Evolutionary conservation across 78 protist genomes (phyloP).

Genomic region (Monocercomonoides exilis): DNA sequence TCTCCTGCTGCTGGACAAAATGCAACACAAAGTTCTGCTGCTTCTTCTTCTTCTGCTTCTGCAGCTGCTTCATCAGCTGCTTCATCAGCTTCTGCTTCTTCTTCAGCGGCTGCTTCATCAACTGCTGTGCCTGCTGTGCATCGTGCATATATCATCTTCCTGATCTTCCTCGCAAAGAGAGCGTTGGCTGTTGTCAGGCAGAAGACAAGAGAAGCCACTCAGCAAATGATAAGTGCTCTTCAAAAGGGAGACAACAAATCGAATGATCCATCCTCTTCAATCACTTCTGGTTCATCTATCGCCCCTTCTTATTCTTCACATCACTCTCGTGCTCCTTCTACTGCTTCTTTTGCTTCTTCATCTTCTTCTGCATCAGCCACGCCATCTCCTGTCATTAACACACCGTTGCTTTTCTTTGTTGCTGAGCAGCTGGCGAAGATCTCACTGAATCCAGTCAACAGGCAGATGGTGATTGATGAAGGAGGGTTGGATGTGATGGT

Average conservation of each 20-base stretch:
- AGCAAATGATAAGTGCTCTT: too few relatives aligned
- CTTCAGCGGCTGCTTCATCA: too few relatives aligned
- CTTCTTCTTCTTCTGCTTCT: too few relatives aligned
- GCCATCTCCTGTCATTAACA: background rate
- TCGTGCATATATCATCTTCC: background rate
- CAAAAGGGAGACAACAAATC: background rate
- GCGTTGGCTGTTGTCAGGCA: background rate
- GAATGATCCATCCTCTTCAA: background rate
- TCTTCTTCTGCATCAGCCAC: background rate
- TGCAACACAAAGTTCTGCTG: too few relatives aligned
- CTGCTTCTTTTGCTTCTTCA: background rate
- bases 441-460: background rate
- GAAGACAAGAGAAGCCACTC: background rate
- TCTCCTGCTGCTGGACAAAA: too few relatives aligned
- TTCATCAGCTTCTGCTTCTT: too few relatives aligned
- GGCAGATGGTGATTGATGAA: background rate
- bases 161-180: background rate
- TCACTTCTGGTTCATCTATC: background rate
- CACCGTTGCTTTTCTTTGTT: background rate
- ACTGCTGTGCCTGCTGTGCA: too few relatives aligned
- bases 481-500: background rate
- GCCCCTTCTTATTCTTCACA: too few relatives aligned
- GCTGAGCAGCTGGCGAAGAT: background rate
- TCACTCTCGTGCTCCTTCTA: background rate
- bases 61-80: too few relatives aligned